phyloP scores from a whole-genome alignment of 805 yeast species.

The Ascoidea rubescens region DNA sequence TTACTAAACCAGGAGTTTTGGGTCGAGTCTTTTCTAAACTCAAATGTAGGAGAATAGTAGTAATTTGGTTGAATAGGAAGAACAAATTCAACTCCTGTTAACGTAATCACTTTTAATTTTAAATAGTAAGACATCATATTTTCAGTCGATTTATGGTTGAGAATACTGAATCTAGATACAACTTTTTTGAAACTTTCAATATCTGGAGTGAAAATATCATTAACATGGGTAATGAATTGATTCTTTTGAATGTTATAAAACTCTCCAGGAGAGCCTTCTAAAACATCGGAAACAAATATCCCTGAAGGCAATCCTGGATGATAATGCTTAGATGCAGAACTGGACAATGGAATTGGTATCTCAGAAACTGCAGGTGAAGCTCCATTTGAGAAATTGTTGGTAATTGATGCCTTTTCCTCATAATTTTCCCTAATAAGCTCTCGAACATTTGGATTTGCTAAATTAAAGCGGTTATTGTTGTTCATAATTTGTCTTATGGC shows the following conservation, averaged over 20 bases:
- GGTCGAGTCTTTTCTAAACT: conserved; percentile 33
- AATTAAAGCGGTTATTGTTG: background rate
- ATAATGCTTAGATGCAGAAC: conserved; percentile 4
- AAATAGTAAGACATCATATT: conserved; percentile 12
- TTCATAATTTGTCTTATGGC: conserved; percentile 11
- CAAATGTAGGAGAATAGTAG: conserved; percentile 37
- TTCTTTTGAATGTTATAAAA: conserved; percentile 10
- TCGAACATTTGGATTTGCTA: background rate
- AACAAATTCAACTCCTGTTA: conserved; percentile 9
- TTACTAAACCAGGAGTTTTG: conserved; percentile 41
- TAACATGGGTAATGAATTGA: conserved; percentile 11
- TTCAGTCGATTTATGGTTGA: conserved; percentile 10
- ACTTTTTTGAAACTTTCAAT: conserved; percentile 11
- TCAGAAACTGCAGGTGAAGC: background rate
- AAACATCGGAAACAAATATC: conserved; percentile 10
- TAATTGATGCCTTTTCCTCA: background rate
- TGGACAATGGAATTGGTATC: background rate
- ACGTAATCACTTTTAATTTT: conserved; percentile 10
- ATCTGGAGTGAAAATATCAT: conserved; percentile 11
- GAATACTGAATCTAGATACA: conserved; percentile 11
- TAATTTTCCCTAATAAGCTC: background rate
- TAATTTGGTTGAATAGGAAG: conserved; percentile 12
- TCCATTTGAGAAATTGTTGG: background rate
- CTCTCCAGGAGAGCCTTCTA: conserved; percentile 11
- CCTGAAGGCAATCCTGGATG: conserved; percentile 12